phyloP scores from a whole-genome alignment of 2,329 filamentous ascomycete species.

The Byssoonygena ceratinophila region DNA sequence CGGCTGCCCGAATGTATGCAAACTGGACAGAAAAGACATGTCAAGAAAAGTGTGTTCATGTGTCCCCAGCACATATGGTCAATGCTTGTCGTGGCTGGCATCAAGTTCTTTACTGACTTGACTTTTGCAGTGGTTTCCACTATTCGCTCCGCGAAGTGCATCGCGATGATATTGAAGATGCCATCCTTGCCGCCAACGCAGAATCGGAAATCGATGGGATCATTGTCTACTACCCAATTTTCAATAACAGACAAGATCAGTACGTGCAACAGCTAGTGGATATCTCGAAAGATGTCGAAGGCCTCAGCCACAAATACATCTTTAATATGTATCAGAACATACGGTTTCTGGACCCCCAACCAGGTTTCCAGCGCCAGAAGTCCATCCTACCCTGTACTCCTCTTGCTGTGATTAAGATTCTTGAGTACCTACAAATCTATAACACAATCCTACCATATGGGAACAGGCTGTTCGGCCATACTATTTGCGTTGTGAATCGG shows the following conservation, averaged over 20 bases:
- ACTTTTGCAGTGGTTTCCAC: conserved; percentile 63
- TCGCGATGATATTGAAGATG: conserved; percentile 82
- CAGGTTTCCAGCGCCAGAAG: conserved; percentile 64
- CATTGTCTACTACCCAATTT: conserved; percentile 98
- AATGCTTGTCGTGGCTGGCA: conserved; percentile 6
- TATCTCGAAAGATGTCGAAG: conserved; percentile 87
- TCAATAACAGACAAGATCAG: conserved; percentile 78
- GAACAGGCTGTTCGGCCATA: conserved; percentile 85
- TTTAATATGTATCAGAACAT: conserved; percentile 99
- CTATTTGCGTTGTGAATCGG: conserved; percentile 91
- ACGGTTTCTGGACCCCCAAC: conserved; percentile 68
- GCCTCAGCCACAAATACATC: conserved; percentile 83
- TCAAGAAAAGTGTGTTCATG: conserved; percentile 57
- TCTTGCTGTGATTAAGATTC: conserved; percentile 89
- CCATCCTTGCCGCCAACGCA: conserved; percentile 71
- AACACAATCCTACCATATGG: conserved; percentile 88
- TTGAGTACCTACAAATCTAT: conserved; percentile 93
- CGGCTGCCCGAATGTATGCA: conserved; percentile 83
- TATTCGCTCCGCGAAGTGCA: conserved; percentile 76
- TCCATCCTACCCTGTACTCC: conserved; percentile 92
- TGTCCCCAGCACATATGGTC: not conserved
- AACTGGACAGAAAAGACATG: conserved; percentile 97
- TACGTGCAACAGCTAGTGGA: conserved; percentile 93
- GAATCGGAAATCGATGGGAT: conserved; percentile 72
- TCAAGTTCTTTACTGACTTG: not conserved